Evolutionary conservation across 1,284 basidiomycete genomes (phyloP).

Genomic region (Apiotrichum laibachii): DNA sequence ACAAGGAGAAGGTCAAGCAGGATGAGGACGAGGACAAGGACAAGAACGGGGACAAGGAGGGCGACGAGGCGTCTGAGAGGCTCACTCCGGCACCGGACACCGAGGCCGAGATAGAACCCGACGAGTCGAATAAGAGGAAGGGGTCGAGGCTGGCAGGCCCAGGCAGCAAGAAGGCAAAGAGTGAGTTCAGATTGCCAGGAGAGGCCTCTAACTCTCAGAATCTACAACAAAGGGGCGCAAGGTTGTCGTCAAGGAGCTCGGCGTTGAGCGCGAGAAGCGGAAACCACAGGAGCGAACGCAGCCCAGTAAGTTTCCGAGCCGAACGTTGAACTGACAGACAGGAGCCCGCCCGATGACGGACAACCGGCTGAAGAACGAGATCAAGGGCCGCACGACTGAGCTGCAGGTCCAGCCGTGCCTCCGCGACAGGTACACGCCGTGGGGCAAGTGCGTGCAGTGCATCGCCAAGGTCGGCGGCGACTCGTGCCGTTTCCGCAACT

Average conservation of each 20-base stretch:
- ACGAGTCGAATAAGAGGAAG: neutral
- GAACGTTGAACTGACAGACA: conserved; percentile 8
- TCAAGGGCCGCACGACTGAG: conserved; percentile 35
- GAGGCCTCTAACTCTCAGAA: neutral
- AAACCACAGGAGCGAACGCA: conserved; percentile 30
- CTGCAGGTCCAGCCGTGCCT: conserved; percentile 37
- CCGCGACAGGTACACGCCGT: conserved; percentile 35
- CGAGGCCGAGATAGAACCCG: neutral
- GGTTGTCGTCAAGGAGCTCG: conserved; percentile 18
- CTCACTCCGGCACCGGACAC: neutral
- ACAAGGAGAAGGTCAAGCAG: no score
- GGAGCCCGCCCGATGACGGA: conserved; percentile 24
- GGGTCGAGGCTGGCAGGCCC: neutral
- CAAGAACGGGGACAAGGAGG: neutral
- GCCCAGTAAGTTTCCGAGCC: conserved; percentile 30
- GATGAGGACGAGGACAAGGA: no score
- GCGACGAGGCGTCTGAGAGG: neutral
- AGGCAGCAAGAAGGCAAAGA: neutral
- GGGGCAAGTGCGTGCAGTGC: conserved; percentile 47
- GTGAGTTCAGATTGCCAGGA: neutral
- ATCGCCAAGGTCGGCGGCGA: conserved; percentile 43
- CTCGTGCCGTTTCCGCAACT: conserved; percentile 45
- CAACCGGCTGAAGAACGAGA: conserved; percentile 22
- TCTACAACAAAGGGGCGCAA: conserved; percentile 7
- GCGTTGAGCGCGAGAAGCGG: conserved; percentile 15